A percentile compares a stretch with the other conserved stretches of the same genome.
These are phyloP conservation scores for Kwoniella sp. DNA, from an alignment of 768 basidiomycete species.

Conservation along the genomic window DNA sequence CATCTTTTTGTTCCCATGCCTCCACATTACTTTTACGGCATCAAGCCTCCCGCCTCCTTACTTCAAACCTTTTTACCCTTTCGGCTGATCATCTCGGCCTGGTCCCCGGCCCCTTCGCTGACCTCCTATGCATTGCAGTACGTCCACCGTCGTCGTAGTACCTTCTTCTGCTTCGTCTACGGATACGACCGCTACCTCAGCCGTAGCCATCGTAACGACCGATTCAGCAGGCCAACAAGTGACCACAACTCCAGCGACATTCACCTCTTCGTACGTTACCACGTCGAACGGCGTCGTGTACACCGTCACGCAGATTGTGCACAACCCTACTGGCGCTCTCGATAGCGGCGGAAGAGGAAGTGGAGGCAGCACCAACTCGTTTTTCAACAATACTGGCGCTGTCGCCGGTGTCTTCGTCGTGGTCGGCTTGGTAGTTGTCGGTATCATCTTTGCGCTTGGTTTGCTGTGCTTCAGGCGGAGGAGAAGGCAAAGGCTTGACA, in stretches of 20 bases:
- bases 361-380: conserved; percentile 54
- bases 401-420: conserved; percentile 75
- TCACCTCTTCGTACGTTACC: conserved; percentile 47
- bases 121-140: conserved; percentile 22
- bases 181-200: conserved; percentile 41
- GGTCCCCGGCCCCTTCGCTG: neutral
- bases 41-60: neutral
- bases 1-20: neutral
- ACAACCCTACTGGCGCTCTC: conserved; percentile 52
- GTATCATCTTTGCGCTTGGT: conserved; percentile 59
- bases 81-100: neutral
- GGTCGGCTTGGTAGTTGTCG: conserved; percentile 66
- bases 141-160: conserved; percentile 35
- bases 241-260: conserved; percentile 44
- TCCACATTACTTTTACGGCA: neutral
- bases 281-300: conserved; percentile 49
- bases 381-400: conserved; percentile 75
- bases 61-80: too few species aligned
- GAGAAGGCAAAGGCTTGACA: conserved; percentile 55
- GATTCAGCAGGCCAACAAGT: conserved; percentile 37
- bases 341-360: conserved; percentile 36
- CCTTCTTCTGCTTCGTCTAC: conserved; percentile 22
- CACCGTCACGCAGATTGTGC: conserved; percentile 55
- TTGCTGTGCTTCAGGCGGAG: conserved; percentile 57
- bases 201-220: conserved; percentile 46